Conservation (phyloP, 371 early-diverging fungal genomes). For the Lichtheimia ornata region DNA sequence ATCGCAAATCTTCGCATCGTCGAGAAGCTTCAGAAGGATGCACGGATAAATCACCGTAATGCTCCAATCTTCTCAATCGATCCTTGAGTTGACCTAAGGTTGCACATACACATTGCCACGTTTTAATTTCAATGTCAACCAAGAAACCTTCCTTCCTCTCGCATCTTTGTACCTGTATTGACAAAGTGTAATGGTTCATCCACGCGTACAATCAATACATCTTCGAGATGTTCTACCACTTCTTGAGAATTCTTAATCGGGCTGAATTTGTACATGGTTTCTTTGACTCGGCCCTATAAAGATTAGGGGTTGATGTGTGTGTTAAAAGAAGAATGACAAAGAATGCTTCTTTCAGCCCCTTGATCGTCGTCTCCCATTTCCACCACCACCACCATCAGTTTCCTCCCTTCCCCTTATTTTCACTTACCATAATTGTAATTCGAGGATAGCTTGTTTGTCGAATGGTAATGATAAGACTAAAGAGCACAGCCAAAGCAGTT, state of each 20-base stretch:
- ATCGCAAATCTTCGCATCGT: constrained; percentile 42
- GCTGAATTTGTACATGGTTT: constrained; percentile 24
- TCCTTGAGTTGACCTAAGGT: constrained; percentile 48
- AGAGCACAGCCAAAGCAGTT: constrained; percentile 77
- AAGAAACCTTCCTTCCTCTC: not conserved
- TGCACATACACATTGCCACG: not conserved
- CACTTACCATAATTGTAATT: constrained; percentile 65
- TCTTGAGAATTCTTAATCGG: constrained; percentile 54
- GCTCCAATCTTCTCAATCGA: constrained; percentile 56
- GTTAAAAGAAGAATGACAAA: too few relatives aligned
- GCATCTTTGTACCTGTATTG: constrained; percentile 70
- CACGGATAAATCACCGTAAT: constrained; percentile 82
- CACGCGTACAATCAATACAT: constrained; percentile 77
- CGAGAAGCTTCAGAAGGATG: constrained; percentile 83
- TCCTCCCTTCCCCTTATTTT: too few relatives aligned
- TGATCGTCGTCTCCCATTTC: not conserved
- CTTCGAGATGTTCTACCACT: constrained; percentile 63
- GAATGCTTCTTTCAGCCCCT: not conserved
- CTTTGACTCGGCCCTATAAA: constrained; percentile 28
- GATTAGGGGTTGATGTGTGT: not conserved
- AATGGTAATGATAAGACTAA: constrained; percentile 84
- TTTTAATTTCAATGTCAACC: not conserved
- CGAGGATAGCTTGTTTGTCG: constrained; percentile 81
- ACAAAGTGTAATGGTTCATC: constrained; percentile 92
- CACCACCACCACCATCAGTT: not conserved